These are phyloP conservation scores for Ganoderma multipileum DNA, from an alignment of 1,284 basidiomycete species.

Conservation along the genomic window DNA sequence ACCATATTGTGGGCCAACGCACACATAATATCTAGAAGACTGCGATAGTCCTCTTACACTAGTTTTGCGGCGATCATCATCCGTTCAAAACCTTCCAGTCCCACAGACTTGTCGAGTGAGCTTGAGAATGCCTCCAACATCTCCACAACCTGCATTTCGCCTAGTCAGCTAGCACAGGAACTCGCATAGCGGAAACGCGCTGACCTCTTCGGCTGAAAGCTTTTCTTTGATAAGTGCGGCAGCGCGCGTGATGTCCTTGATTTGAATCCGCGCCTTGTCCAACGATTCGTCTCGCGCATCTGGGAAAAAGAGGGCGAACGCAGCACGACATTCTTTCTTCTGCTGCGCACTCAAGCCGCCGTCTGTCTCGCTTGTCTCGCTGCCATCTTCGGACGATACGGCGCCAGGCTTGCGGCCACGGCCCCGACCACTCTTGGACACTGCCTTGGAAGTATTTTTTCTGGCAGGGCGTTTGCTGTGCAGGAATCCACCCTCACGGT, in stretches of 20 bases:
- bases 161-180: not conserved
- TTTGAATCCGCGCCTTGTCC: constrained; percentile 58
- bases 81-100: constrained; percentile 69
- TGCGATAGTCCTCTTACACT: constrained; percentile 30
- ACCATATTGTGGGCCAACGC: not conserved
- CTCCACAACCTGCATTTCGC: constrained; percentile 62
- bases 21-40: not conserved
- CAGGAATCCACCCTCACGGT: constrained; percentile 40
- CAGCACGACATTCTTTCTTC: constrained; percentile 55
- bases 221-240: constrained; percentile 69
- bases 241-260: constrained; percentile 67
- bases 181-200: constrained; percentile 28
- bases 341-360: constrained; percentile 55
- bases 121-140: constrained; percentile 79
- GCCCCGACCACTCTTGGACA: not conserved
- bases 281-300: constrained; percentile 49
- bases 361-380: not conserved
- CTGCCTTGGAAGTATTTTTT: not conserved
- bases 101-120: constrained; percentile 68
- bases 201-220: constrained; percentile 72
- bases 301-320: constrained; percentile 78
- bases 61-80: constrained; percentile 72
- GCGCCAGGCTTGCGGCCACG: not conserved
- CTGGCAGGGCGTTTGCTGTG: not conserved
- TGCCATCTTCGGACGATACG: constrained; percentile 1